A percentile compares a stretch with the other conserved stretches of the same genome.
These are phyloP conservation scores for Volvox africanus DNA, from an alignment of 139 green algal genomes.

Conservation along the genomic window DNA sequence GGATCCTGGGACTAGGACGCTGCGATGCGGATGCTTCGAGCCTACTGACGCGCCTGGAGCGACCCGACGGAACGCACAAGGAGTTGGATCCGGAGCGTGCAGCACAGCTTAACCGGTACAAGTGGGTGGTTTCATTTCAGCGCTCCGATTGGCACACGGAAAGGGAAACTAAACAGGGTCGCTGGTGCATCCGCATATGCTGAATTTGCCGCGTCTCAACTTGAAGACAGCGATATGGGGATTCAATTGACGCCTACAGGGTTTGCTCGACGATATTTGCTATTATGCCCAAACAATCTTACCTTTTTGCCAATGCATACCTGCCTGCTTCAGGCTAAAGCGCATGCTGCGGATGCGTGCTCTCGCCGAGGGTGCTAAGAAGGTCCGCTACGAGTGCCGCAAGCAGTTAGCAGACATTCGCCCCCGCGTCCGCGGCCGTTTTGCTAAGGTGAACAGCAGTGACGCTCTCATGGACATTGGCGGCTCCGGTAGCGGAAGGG, in stretches of 20 bases:
- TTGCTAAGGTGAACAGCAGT: conserved; percentile 34
- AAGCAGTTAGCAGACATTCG: conserved; percentile 25
- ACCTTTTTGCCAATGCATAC: too few relatives aligned
- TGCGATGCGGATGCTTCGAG: background rate
- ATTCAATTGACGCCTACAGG: too few relatives aligned
- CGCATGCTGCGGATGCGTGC: conserved; percentile 32
- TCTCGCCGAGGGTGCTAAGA: conserved; percentile 25
- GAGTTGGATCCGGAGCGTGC: conserved; percentile 10
- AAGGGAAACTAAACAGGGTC: too few relatives aligned
- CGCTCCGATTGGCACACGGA: too few relatives aligned
- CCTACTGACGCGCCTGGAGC: background rate
- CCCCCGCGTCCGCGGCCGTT: background rate
- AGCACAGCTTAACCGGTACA: conserved; percentile 21
- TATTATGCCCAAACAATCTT: too few relatives aligned
- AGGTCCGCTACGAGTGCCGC: conserved; percentile 34
- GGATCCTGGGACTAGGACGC: background rate
- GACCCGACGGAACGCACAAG: background rate
- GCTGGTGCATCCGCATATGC: too few relatives aligned
- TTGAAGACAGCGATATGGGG: too few relatives aligned
- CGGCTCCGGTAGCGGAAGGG: background rate
- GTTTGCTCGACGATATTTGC: too few relatives aligned
- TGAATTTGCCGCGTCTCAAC: too few relatives aligned
- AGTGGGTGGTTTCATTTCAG: background rate
- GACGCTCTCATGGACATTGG: background rate
- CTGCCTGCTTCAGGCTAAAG: conserved; percentile 29